These are phyloP conservation scores for Linum usitatissimum DNA, from an alignment of 345 rosid genomes.

Conservation along the genomic window DNA sequence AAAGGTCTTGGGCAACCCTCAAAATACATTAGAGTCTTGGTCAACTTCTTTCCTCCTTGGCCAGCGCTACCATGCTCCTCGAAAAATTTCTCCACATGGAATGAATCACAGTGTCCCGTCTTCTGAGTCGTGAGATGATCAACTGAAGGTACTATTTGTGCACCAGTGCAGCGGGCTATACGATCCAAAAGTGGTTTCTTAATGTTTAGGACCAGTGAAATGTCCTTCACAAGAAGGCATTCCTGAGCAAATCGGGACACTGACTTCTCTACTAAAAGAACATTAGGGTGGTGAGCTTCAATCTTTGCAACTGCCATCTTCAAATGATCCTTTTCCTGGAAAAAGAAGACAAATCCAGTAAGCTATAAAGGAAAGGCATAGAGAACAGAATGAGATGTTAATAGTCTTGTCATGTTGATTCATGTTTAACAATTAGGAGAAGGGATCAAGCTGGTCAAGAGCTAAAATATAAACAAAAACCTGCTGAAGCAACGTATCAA, in stretches of 20 bases:
- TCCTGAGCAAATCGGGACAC: slow-evolving; percentile 94
- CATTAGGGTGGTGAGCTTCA: slow-evolving; percentile 68
- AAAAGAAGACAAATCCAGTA: slow-evolving; percentile 17
- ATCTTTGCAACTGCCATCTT: slow-evolving; percentile 97
- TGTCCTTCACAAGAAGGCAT: slow-evolving; percentile 72
- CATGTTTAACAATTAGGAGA: no score
- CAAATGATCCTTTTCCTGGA: slow-evolving; percentile 92
- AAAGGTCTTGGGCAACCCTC: slow-evolving; percentile 97
- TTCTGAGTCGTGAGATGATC: slow-evolving; percentile 86
- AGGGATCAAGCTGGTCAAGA: no score
- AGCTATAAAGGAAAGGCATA: slow-evolving; percentile 3
- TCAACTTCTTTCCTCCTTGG: slow-evolving; percentile 66
- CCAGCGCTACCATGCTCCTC: slow-evolving; percentile 81
- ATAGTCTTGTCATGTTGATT: no score
- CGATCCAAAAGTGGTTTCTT: slow-evolving; percentile 83
- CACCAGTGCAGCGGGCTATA: slow-evolving; percentile 89
- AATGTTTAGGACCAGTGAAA: slow-evolving; percentile 91
- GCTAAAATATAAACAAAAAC: slow-evolving; percentile 29
- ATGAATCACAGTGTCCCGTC: slow-evolving; percentile 78
- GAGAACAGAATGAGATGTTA: background rate
- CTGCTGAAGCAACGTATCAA: slow-evolving; percentile 94
- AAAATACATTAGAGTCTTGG: slow-evolving; percentile 90
- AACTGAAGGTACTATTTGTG: slow-evolving; percentile 81
- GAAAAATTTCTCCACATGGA: slow-evolving; percentile 63
- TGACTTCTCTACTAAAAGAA: slow-evolving; percentile 91